A percentile compares a stretch with the other conserved stretches of the same genome.
Evolutionary conservation across 1,139 yeast genomes (phyloP).

Genomic region (Zygosaccharomyces pseudobailii): DNA sequence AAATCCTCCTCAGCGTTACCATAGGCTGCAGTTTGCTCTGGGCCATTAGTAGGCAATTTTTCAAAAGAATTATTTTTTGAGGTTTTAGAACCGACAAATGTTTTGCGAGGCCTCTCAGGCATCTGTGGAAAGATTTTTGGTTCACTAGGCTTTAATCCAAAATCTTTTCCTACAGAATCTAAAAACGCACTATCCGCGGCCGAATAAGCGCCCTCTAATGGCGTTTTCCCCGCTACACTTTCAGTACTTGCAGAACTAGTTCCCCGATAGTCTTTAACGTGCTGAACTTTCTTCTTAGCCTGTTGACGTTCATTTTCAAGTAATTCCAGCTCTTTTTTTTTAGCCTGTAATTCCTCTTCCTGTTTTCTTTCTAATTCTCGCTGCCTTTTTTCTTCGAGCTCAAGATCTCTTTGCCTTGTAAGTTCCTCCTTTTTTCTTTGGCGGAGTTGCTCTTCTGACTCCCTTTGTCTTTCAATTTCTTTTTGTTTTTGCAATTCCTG

Average conservation of each 20-base stretch:
- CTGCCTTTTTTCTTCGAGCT: neutral
- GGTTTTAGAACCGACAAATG: neutral
- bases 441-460: neutral
- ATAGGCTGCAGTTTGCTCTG: neutral
- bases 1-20: neutral
- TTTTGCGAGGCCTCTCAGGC: slow-evolving; percentile 2
- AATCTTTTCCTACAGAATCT: neutral
- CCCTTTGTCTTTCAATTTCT: neutral
- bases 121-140: neutral
- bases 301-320: neutral
- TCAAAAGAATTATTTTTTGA: neutral
- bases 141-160: neutral
- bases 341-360: neutral
- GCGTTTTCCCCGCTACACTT: too few relatives aligned
- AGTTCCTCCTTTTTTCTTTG: neutral
- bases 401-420: neutral
- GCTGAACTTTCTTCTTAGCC: neutral
- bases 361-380: neutral
- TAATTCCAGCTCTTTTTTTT: neutral
- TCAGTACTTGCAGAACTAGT: neutral
- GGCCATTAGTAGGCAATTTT: neutral
- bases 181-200: neutral
- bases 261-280: neutral
- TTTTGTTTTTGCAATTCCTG: neutral
- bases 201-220: neutral